These are phyloP conservation scores for Cyberlindnera euphorbiae DNA, from an alignment of 805 yeast genomes.

Conservation along the genomic window DNA sequence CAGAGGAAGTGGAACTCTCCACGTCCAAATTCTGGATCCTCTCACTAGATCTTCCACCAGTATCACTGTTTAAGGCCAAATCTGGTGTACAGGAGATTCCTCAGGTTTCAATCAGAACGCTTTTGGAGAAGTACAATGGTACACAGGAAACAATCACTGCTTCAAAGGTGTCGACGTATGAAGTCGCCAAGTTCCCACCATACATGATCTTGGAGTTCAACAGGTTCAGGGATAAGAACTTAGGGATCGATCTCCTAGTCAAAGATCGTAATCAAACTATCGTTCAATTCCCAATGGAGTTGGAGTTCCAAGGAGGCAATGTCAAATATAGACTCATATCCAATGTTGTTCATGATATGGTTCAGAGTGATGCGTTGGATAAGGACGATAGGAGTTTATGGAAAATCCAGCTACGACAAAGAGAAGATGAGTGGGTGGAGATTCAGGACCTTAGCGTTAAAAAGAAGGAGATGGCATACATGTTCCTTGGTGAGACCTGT, in stretches of 20 bases:
- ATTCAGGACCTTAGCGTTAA: constrained; percentile 47
- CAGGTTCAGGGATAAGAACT: constrained; percentile 39
- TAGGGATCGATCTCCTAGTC: constrained; percentile 29
- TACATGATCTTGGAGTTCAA: constrained; percentile 53
- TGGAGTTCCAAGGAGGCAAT: constrained; percentile 27
- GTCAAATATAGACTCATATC: constrained; percentile 40
- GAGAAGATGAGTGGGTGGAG: constrained; percentile 50
- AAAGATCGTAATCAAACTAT: constrained; percentile 54
- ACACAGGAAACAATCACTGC: constrained; percentile 29
- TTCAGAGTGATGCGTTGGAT: constrained; percentile 18
- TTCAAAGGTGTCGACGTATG: constrained; percentile 32
- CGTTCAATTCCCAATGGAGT: constrained; percentile 47
- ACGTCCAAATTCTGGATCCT: constrained; percentile 45
- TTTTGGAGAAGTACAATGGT: constrained; percentile 42
- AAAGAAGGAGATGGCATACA: constrained; percentile 47
- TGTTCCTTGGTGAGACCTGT: constrained; percentile 58
- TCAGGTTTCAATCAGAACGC: constrained; percentile 40
- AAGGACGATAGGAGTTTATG: constrained; percentile 34
- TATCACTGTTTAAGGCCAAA: constrained; percentile 51
- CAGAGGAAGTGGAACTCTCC: background rate
- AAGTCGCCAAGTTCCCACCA: constrained; percentile 44
- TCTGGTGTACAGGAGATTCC: constrained; percentile 42
- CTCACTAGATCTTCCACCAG: constrained; percentile 54
- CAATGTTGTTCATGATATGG: constrained; percentile 39
- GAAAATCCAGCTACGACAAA: constrained; percentile 43